Evolutionary conservation across 768 basidiomycete genomes (phyloP).

Genomic region (Pleurotus citrinopileatus): DNA sequence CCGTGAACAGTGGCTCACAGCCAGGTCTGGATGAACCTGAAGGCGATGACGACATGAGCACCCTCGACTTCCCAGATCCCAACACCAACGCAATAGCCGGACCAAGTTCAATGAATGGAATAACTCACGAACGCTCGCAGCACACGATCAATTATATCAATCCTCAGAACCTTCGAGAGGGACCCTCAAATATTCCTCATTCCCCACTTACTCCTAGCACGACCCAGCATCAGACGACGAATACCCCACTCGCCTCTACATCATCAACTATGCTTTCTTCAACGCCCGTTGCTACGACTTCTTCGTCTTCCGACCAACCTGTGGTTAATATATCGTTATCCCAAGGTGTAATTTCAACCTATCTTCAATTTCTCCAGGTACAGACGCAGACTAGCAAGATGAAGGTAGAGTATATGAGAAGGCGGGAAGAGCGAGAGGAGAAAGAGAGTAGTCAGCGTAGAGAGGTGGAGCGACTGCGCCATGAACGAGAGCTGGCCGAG

Average conservation of each 20-base stretch:
- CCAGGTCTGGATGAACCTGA: constrained; percentile 40
- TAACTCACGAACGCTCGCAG: constrained; percentile 33
- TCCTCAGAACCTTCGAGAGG: constrained; percentile 39
- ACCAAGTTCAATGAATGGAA: constrained; percentile 20
- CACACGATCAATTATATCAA: constrained; percentile 28
- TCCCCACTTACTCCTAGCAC: constrained; percentile 8
- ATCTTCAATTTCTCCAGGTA: constrained; percentile 58
- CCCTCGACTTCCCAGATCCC: constrained; percentile 39
- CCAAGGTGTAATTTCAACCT: constrained; percentile 54
- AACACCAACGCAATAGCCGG: constrained; percentile 23
- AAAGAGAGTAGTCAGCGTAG: constrained; percentile 48
- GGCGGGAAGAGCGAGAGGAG: constrained; percentile 70
- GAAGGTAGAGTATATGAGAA: constrained; percentile 65
- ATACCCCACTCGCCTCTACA: constrained; percentile 16
- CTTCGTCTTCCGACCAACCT: constrained; percentile 14
- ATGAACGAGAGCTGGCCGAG: constrained; percentile 57
- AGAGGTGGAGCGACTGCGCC: constrained; percentile 49
- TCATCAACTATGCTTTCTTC: constrained; percentile 17
- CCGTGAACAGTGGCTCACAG: constrained; percentile 27
- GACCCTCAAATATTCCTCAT: constrained; percentile 17
- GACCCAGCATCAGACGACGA: constrained; percentile 7
- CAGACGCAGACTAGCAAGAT: constrained; percentile 69
- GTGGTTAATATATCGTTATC: constrained; percentile 47
- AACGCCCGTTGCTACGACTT: constrained; percentile 15
- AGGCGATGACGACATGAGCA: constrained; percentile 47